Evolutionary conservation across 1,284 basidiomycete species (phyloP), one percentile per base, ranked within the genome.

Genomic region (Tilletiopsis washingtonensis): DNA sequence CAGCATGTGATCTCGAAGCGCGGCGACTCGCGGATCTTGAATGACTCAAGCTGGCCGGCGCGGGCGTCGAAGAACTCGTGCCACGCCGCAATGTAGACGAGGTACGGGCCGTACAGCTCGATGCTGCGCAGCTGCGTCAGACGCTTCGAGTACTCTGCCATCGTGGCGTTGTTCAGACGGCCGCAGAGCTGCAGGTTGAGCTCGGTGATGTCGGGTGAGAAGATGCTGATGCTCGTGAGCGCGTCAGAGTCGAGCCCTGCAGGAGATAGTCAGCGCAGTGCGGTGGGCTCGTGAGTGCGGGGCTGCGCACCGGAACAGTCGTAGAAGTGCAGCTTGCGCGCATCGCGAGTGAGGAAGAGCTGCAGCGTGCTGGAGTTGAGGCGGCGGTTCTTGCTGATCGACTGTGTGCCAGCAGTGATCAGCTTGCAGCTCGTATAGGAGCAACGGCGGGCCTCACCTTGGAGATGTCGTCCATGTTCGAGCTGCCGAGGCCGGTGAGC

Each of bases 101-200:
- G 82, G 75, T 90, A 96, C 0, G 90, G 88, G 0, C 87, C 93
- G 23, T 88, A 83, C 5, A 98, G 83, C 64, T 88, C 85, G 6
- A 98, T 67, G 20, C 80, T 80, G 17, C 76, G 79, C 32, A 98
- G 81, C 6, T 81, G 71, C 1, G 81, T 81, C 21, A 97, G 78
- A 2, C 80, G 79, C 5, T 74, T 78, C 11, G 78, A 78, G 81
- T 88, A 90, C 1, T 79, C 74, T 11, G 76, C 72, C 34, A 96
- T 74, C 19, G 84, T 82, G 0, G 78, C 74, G 55, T 86, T 82
- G 59, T 85, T 80, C 53, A 97, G 79, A 46, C 84, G 84, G 6
- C 93, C 94, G 62, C 91, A 97, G 61, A 84, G 84, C 63, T 91
- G 85, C 17, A 98, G 81, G 0, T 83, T 82, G 51, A 73, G 55